Base-by-base conservation (phyloP, 2,329 filamentous ascomycete species). In the Sclerotinia glacialis region DNA sequence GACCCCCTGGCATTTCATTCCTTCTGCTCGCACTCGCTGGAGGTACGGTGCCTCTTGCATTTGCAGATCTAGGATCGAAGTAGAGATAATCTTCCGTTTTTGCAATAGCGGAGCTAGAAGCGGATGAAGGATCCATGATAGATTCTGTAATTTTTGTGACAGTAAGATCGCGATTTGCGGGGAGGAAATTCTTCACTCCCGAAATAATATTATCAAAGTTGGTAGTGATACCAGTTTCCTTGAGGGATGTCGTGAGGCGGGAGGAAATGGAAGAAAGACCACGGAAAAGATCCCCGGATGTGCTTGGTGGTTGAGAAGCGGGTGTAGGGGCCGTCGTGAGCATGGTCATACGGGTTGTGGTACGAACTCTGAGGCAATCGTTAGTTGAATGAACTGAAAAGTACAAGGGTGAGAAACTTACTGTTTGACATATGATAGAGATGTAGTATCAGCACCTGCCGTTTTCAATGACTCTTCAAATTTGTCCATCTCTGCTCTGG, bases 131-230 rank as follows among this genome's bases (percentile, higher is more conserved):
- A 75, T 99, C 95, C 94, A 99, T 99, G 74, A 99, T 89, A 1
- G 92, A 96, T 78, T 99, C 95, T 50, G 95, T 94, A 76, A 99
- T 97, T 79, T 98, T 98, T 66, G 96, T 99, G 64, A 99, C 86
- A 0, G 95, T 98, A 12, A 98, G 85, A 76, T 99, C 96, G 73
- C 93, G 92, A 80, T 99, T 96, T 18, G 88, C 92, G 0, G 96
- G 95, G n/a, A 99, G 81, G 79, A 99, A 96, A 79, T 97, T 98
- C 80, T 98, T 99, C 75, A 99, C 94, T 53, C 94, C 94, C 7
- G 92, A 94, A 69, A 98, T 93, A 53, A 99, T 86, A 40, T 90
- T 94, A 78, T 98, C 95, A 74, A 99, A 92, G 77, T 98, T 98
- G 64, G 88, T 87, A 67, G 89, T 87, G 23, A 96, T 92, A 42